These are phyloP conservation scores for Arabis hirsuta DNA, from an alignment of 345 rosid species.

Conservation along the genomic window DNA sequence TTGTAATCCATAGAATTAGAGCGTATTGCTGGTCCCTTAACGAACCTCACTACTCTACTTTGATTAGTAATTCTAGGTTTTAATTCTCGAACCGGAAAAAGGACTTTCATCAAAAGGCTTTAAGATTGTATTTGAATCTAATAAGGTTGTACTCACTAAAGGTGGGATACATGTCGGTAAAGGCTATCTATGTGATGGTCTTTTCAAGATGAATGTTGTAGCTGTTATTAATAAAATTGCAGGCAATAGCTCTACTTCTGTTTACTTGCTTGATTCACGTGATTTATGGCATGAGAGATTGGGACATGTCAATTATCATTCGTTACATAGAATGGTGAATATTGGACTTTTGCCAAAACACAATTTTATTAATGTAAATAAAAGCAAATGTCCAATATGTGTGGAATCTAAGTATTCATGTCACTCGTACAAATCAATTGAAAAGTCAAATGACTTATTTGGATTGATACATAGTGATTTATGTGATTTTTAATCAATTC, in stretches of 20 bases:
- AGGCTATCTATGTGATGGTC: not conserved
- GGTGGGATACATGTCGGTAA: slow-evolving; percentile 8
- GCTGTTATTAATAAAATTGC: not conserved
- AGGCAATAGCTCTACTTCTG: not conserved
- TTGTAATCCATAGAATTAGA: no score
- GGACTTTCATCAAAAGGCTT: no score
- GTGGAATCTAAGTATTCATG: no score
- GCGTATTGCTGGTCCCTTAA: no score
- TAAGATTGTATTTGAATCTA: not conserved
- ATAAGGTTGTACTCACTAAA: slow-evolving; percentile 10
- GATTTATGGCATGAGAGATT: not conserved
- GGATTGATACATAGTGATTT: no score
- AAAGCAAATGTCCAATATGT: no score
- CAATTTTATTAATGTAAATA: no score
- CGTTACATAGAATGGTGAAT: not conserved
- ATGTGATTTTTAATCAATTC: not conserved
- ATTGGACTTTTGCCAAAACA: not conserved
- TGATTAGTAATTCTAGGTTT: no score
- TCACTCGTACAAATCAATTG: no score
- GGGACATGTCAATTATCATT: not conserved
- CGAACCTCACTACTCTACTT: no score
- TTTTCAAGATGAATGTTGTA: not conserved
- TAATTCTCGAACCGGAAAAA: no score
- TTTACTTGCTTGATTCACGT: not conserved
- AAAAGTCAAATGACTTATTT: no score